Base-by-base conservation (phyloP, 371 early-diverging fungal species). In the Mortierella sp. region DNA sequence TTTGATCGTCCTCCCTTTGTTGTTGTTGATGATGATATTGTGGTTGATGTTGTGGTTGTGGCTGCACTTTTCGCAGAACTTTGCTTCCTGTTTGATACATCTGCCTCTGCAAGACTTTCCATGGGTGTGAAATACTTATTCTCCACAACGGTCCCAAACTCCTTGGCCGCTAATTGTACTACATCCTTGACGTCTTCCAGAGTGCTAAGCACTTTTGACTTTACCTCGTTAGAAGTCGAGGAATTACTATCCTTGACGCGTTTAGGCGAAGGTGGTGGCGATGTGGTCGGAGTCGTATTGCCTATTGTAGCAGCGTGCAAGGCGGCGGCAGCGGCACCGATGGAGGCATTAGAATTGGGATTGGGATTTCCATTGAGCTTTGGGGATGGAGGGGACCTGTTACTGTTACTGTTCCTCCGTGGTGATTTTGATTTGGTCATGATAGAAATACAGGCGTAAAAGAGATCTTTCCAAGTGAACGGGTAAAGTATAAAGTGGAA, bases 351-450 rank as follows among this genome's bases (percentile, higher is more conserved):
- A 9, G 20, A 1, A n/a, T 37, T 35, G 32, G 55, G 20, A 52
- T 47, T 60, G 30, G n/a, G 35, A 40, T 16, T 39, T 40, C 54
- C 51, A 24, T 39, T 62, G 45, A 32, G 26, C 5, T 43, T 65
- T 30, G 49, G 26, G 54, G 71, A 47, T 0, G 72, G 55, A 8
- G 77, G 59, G 10, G 75, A 43, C 24, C 59, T 24, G 43, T 51
- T 28, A 28, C 4, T 30, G 4, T 35, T 54, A 49, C 62, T 71
- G 43, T 64, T 70, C 62, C 61, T 64, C 6, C 61, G 47, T 11
- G 73, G 68, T 9, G 76, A 69, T 75, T 72, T 81, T 37, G 83
- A 70, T 70, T 76, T 81, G 66, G 83, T 70, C 83, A 81, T 81
- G 70, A 59, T 62, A 32, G 47, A 63, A 47, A 57, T 22, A 40